Percentiles rank a stretch among this genome's conserved stretches.
Evolutionary conservation across 1,139 yeast genomes (phyloP).

Genomic region (Geotrichum macrosporum): DNA sequence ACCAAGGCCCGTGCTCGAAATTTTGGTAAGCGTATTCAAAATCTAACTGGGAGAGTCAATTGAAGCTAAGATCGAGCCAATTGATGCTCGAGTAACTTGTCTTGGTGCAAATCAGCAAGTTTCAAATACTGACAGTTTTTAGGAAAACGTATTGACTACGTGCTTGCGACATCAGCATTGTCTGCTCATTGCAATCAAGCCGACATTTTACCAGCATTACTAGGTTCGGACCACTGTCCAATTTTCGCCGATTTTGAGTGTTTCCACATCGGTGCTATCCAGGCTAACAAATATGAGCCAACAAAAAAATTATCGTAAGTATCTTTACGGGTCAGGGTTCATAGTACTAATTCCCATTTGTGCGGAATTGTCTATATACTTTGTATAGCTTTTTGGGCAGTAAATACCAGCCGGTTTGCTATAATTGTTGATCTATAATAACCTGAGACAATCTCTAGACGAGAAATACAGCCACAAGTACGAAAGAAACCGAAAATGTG

Average conservation of each 20-base stretch:
- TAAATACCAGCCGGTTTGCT: too few relatives aligned
- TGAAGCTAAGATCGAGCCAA: not conserved
- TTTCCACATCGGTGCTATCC: not conserved
- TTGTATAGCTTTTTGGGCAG: too few relatives aligned
- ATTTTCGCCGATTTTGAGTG: constrained; percentile 60
- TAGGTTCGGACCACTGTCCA: constrained; percentile 96
- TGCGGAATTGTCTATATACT: too few relatives aligned
- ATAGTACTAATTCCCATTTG: too few relatives aligned
- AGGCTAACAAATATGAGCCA: constrained; percentile 6
- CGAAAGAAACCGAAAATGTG: constrained; percentile 22
- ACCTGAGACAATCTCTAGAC: not conserved
- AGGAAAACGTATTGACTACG: constrained; percentile 84
- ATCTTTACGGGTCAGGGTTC: too few relatives aligned
- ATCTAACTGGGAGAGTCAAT: not conserved
- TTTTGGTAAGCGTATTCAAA: constrained; percentile 37
- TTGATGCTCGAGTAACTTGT: not conserved
- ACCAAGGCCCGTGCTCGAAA: constrained; percentile 76
- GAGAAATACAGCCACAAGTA: not conserved
- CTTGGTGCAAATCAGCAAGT: not conserved
- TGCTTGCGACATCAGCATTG: constrained; percentile 48
- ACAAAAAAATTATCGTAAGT: not conserved
- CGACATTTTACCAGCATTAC: constrained; percentile 61
- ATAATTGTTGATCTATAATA: not conserved
- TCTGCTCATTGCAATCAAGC: constrained; percentile 44
- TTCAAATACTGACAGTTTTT: not conserved